A percentile compares a stretch with the other conserved stretches of the same genome.
phyloP scores from a whole-genome alignment of 768 basidiomycete species.

The Xerocomellus dryophilus region DNA sequence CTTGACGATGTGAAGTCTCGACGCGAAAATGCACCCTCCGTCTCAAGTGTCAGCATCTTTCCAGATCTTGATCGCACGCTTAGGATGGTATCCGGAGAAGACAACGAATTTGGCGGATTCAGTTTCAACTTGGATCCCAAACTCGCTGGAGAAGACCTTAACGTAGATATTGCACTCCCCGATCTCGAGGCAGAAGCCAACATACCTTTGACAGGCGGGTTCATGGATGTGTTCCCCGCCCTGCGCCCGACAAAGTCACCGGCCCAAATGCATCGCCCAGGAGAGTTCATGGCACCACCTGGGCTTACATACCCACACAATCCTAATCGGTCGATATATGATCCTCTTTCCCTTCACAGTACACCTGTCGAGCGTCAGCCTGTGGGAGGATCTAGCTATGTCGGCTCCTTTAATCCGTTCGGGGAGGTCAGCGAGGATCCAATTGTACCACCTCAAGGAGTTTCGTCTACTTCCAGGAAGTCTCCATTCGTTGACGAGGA shows the following conservation, averaged over 20 bases:
- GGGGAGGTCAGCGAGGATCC: slow-evolving; percentile 55
- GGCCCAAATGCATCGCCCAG: slow-evolving; percentile 23
- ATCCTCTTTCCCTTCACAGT: slow-evolving; percentile 43
- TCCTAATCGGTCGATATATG: slow-evolving; percentile 52
- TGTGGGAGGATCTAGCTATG: slow-evolving; percentile 50
- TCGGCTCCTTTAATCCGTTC: slow-evolving; percentile 81
- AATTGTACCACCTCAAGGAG: slow-evolving; percentile 26
- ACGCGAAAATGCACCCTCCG: slow-evolving; percentile 52
- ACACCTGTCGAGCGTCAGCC: slow-evolving; percentile 46
- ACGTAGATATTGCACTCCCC: slow-evolving; percentile 41
- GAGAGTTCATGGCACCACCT: slow-evolving; percentile 47
- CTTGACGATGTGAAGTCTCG: slow-evolving; percentile 80
- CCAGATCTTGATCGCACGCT: slow-evolving; percentile 87
- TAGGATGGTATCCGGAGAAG: slow-evolving; percentile 63
- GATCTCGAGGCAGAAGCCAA: slow-evolving; percentile 47
- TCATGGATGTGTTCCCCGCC: slow-evolving; percentile 68
- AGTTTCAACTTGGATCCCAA: slow-evolving; percentile 86
- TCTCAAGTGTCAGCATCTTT: slow-evolving; percentile 60
- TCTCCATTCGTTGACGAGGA: slow-evolving; percentile 53
- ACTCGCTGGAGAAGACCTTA: slow-evolving; percentile 48
- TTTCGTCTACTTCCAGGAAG: slow-evolving; percentile 33
- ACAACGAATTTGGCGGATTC: slow-evolving; percentile 64
- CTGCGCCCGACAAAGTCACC: slow-evolving; percentile 39
- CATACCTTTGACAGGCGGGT: slow-evolving; percentile 62
- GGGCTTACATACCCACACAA: slow-evolving; percentile 50